These are phyloP conservation scores for Oryza longistaminata DNA, from an alignment of 176 grass and related monocot genomes.

Conservation along the genomic window DNA sequence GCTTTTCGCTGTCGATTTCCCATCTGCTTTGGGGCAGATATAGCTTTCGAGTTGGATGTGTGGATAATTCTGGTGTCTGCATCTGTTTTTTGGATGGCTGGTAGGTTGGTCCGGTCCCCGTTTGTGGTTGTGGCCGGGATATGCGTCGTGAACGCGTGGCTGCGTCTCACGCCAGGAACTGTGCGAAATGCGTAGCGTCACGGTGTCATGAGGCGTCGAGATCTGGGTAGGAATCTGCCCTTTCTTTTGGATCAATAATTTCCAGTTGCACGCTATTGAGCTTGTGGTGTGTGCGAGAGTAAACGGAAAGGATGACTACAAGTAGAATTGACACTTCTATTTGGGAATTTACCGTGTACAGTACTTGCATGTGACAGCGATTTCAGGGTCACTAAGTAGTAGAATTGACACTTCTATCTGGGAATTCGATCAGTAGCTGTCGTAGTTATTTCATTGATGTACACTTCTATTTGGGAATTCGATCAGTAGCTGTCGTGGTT, in stretches of 20 bases:
- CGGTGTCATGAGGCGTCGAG: background rate
- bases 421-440: too few species aligned
- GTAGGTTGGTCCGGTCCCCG: background rate
- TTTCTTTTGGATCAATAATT: background rate
- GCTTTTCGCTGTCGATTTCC: background rate
- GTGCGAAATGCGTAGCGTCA: background rate
- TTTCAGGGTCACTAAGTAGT: too few species aligned
- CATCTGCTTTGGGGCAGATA: background rate
- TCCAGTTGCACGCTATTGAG: too few species aligned
- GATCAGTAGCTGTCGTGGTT: too few species aligned
- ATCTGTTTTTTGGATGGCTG: background rate
- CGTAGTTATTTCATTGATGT: too few species aligned
- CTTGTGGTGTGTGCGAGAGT: too few species aligned
- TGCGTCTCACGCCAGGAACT: background rate
- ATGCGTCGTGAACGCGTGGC: background rate
- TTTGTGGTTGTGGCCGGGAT: background rate
- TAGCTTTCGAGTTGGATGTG: background rate
- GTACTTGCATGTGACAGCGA: background rate
- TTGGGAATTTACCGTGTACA: background rate
- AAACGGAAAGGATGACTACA: background rate
- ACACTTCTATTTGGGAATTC: too few species aligned
- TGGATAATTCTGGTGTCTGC: conserved; percentile 5
- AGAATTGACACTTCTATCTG: too few species aligned
- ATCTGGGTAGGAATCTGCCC: background rate
- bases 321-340: background rate